Evolutionary conservation across 768 basidiomycete genomes (phyloP), one percentile per base, ranked within the genome.

Genomic region (Boletales sp.): DNA sequence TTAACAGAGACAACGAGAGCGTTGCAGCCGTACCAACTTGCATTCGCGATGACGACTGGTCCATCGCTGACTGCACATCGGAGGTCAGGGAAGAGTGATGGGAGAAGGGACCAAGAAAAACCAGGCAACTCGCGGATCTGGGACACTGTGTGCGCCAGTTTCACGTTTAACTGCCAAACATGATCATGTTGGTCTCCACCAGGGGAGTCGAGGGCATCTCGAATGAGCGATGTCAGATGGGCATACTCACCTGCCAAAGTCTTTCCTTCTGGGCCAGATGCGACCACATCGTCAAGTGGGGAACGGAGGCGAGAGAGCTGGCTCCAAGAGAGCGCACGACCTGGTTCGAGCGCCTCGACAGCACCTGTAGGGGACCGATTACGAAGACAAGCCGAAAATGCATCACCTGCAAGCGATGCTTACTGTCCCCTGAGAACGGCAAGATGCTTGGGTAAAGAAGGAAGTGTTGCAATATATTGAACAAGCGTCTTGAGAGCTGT

Each of bases 11-110:
- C 1, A 6, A 27, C 5, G 24, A 27, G 24, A 3, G 24, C 24
- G 6, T 27, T 6, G 29, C n/a, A 43, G 10, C 17, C 7, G 4
- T 19, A 43, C 18, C 37, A n/a, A 45, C 59, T 53, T n/a, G 63
- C 52, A 40, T 69, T 72, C 37, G 71, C 50, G 18, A 73, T 44
- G 15, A 43, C 55, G 15, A 69, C 54, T 1, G 66, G 64, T 10
- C 65, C 34, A 4, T 15, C 42, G 0, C 17, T 31, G 17, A 30
- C 30, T 27, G 24, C 24, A 6, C 24, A 6, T 7, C 24, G 24
- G 24, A 27, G 24, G 3, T 27, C 7, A 6, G 24, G 6, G 24
- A 27, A 27, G 3, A 6, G 24, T 6, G 6, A 27, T 3, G 24
- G 24, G 4, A 27, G 42, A 10, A 43, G 42, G 17, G 14, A 43